A percentile compares a stretch with the other conserved stretches of the same genome.
Evolutionary conservation across 768 basidiomycete species (phyloP).

Genomic region (Lanmaoa pseudosensibilis): DNA sequence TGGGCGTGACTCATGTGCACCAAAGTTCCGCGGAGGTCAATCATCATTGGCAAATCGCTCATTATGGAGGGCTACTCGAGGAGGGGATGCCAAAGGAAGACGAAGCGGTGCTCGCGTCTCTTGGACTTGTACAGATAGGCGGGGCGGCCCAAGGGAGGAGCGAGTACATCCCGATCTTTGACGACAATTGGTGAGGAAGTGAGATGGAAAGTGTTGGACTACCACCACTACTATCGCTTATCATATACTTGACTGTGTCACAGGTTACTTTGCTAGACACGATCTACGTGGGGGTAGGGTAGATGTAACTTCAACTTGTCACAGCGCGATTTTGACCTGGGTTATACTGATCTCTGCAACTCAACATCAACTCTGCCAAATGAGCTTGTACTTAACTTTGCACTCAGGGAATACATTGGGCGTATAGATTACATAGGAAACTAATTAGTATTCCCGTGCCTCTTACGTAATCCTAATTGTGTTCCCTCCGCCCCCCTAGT

Average conservation of each 20-base stretch:
- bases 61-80: background rate
- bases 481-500: background rate
- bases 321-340: no score
- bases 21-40: background rate
- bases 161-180: background rate
- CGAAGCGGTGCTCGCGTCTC: background rate
- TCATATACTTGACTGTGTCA: no score
- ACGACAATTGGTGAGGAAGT: background rate
- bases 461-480: constrained; percentile 3
- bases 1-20: background rate
- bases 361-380: no score
- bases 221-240: no score
- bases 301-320: no score
- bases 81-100: background rate
- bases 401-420: no score
- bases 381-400: no score
- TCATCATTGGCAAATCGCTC: background rate
- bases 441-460: background rate
- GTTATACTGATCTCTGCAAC: no score
- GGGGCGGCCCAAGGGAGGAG: background rate
- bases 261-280: no score
- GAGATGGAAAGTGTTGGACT: no score
- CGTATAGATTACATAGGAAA: no score
- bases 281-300: no score
- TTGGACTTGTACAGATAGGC: background rate